phyloP scores from a whole-genome alignment of 2,329 filamentous ascomycete species.

The Colletotrichum karsti region DNA sequence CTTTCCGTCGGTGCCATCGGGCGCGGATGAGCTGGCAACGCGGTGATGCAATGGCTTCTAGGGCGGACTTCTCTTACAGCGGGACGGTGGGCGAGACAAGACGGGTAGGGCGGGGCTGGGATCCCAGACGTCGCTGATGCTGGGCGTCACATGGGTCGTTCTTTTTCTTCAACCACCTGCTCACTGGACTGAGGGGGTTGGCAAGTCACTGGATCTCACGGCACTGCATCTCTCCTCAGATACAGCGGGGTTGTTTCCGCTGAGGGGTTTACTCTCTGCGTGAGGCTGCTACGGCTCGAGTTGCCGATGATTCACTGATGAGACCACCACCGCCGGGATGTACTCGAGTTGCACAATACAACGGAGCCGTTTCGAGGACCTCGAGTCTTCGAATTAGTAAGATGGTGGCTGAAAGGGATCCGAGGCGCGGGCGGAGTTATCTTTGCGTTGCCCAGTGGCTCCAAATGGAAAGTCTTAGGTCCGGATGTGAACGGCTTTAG shows the following conservation, averaged over 20 bases:
- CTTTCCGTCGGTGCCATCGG: not conserved
- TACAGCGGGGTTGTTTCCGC: constrained; percentile 17
- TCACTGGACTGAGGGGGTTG: not conserved
- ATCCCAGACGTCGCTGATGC: constrained; percentile 2
- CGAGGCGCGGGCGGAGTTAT: not conserved
- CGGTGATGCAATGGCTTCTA: too few species aligned
- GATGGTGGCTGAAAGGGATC: not conserved
- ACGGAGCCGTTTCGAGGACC: not conserved
- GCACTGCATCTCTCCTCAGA: not conserved
- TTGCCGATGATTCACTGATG: constrained; percentile 9
- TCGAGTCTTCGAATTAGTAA: not conserved
- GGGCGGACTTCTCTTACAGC: not conserved
- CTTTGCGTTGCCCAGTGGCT: not conserved
- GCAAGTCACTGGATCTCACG: not conserved
- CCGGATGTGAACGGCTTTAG: constrained; percentile 16
- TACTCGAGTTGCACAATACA: not conserved
- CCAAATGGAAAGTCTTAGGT: not conserved
- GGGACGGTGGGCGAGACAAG: constrained; percentile 14
- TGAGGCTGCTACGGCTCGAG: constrained; percentile 7
- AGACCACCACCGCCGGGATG: not conserved
- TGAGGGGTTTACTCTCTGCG: not conserved
- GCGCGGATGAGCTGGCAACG: not conserved
- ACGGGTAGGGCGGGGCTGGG: constrained; percentile 15
- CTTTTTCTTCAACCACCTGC: not conserved
- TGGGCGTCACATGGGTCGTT: constrained; percentile 7